Evolutionary conservation across 2,329 filamentous ascomycete species (phyloP), one percentile per base, ranked within the genome.

Genomic region (Talaromyces rugulosus): DNA sequence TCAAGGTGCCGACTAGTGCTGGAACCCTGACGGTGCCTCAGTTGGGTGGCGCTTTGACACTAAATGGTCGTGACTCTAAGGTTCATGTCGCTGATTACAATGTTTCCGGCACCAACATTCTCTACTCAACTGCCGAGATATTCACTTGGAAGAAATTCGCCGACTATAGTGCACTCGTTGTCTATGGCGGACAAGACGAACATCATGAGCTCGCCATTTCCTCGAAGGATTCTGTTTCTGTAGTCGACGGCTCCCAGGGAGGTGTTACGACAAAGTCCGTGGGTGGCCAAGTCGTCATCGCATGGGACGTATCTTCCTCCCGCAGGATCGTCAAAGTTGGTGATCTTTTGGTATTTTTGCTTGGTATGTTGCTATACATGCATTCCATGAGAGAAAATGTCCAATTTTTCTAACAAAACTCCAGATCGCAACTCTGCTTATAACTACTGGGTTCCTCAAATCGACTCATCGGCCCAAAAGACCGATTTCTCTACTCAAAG

Each of bases 111-210:
- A 76, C 69, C 0, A 77, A 75, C 27, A 65, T 80, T 34, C 65
- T 79, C 8, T 80, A 80, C 64, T 79, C 77, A 0, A 77, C 77
- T 12, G 77, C 75, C 5, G 78, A 80, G 55, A 69, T 80, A 9
- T 79, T 79, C 55, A 80, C 77, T 9, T 80, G 78, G 78, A 88
- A 91, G 71, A 81, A 83, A 58, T 86, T 88, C 63, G 79, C 78
- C 0, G 76, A 82, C 44, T 83, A 82, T 71, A 87, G 84, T 14
- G 70, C 77, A 5, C 71, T 80, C 4, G 67, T 79, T 14, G 34
- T 80, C 7, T 80, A 79, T 52, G 77, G 77, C 23, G 75, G 72
- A 16, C 61, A 68, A 23, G 70, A 66, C 2, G 78, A 80, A 60
- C 74, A 75, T 60, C 75, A 80, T 55, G 78, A 80, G 61, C 56